phyloP scores from a whole-genome alignment of 164 flowering plant species.

The Santalum album region DNA sequence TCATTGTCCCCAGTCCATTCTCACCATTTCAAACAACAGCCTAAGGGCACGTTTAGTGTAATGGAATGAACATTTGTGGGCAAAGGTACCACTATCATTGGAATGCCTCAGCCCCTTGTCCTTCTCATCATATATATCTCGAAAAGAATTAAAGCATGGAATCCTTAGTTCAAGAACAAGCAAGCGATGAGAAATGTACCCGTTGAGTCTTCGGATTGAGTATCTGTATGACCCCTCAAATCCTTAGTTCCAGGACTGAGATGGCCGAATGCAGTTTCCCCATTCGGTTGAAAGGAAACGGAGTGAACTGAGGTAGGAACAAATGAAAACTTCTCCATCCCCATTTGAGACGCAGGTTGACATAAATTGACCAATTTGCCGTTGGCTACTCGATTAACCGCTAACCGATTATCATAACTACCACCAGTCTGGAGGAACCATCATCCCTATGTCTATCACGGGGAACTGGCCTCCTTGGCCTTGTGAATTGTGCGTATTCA shows the following conservation, averaged over 20 bases:
- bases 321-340: slow-evolving; percentile 46
- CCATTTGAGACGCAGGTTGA: slow-evolving; percentile 33
- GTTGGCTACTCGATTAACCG: slow-evolving; percentile 17
- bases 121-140: no score
- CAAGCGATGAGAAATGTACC: slow-evolving; percentile 25
- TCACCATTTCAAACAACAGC: no score
- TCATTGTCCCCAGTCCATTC: no score
- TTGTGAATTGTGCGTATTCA: slow-evolving; percentile 41
- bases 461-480: slow-evolving; percentile 35
- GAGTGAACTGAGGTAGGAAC: slow-evolving; percentile 18
- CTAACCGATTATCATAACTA: slow-evolving; percentile 28
- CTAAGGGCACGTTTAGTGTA: no score
- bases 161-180: background rate
- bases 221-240: slow-evolving; percentile 21
- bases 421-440: slow-evolving; percentile 53
- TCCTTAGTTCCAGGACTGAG: slow-evolving; percentile 36
- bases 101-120: no score
- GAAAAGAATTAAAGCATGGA: no score
- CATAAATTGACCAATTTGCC: slow-evolving; percentile 41
- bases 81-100: no score
- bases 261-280: slow-evolving; percentile 22
- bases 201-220: slow-evolving; percentile 25
- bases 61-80: no score
- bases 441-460: slow-evolving; percentile 22
- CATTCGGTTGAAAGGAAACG: slow-evolving; percentile 18